A percentile compares a stretch with the other conserved stretches of the same genome.
phyloP scores from a whole-genome alignment of 169 alveolate genomes.

The Eimeria praecox region DNA sequence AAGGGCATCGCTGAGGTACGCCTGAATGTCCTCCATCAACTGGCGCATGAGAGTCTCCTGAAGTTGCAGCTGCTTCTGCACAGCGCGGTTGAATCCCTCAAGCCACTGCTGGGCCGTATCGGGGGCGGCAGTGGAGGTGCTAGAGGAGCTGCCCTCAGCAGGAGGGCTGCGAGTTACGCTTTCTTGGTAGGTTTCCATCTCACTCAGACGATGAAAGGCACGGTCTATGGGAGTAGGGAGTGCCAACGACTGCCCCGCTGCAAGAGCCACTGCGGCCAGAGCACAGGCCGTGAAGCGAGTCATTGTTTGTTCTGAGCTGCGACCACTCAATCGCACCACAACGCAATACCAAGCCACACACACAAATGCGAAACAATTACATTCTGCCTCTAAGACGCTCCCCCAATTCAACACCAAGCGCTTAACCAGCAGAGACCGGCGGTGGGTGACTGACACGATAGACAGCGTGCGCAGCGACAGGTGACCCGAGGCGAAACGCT shows the following conservation, averaged over 20 bases:
- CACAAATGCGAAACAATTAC: neutral
- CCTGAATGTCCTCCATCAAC: neutral
- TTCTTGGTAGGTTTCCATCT: neutral
- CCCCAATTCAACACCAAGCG: neutral
- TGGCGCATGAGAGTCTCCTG: conserved; percentile 51
- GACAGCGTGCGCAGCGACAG: too few relatives aligned
- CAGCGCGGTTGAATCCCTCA: neutral
- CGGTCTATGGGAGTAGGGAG: neutral
- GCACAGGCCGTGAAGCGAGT: conserved; percentile 47
- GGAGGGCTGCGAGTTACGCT: neutral
- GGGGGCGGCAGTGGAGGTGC: neutral
- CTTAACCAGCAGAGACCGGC: neutral
- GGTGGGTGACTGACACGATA: too few relatives aligned
- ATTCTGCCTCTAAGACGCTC: neutral
- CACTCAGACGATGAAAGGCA: neutral
- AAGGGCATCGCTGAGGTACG: conserved; percentile 18
- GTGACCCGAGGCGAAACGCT: neutral
- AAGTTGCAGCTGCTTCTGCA: conserved; percentile 65
- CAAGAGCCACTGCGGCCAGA: conserved; percentile 35
- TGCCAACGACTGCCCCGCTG: conserved; percentile 13
- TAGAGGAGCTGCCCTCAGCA: conserved; percentile 1
- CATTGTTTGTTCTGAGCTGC: conserved; percentile 11
- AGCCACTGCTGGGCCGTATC: conserved; percentile 7
- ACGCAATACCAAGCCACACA: conserved; percentile 1
- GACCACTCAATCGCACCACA: neutral